Evolutionary conservation across 495 filamentous ascomycete species (phyloP).

Genomic region (Penicillium canariense): DNA sequence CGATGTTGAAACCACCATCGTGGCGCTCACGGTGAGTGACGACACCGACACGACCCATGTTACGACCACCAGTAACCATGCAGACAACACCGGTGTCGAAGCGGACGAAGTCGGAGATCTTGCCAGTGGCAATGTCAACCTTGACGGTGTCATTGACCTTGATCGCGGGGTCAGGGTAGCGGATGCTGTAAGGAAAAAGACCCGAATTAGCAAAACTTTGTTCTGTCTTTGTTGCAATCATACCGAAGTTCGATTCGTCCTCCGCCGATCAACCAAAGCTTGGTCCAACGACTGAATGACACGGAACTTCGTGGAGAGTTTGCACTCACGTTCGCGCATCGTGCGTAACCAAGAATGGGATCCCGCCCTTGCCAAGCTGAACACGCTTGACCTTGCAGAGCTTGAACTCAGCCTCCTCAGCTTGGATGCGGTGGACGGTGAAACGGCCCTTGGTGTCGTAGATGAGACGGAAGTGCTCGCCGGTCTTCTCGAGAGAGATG

Average conservation of each 20-base stretch:
- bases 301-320: conserved; percentile 60
- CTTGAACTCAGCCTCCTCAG: conserved; percentile 99
- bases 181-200: conserved; percentile 66
- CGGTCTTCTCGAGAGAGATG: conserved; percentile 98
- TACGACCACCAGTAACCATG: conserved; percentile 98
- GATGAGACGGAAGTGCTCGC: conserved; percentile 99
- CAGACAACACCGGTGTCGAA: conserved; percentile 97
- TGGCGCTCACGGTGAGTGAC: conserved; percentile 99
- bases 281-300: conserved; percentile 99
- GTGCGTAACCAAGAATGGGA: conserved; percentile 99
- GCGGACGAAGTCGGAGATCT: conserved; percentile 92
- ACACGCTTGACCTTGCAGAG: conserved; percentile 99
- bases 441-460: conserved; percentile 99
- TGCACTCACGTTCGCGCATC: conserved; percentile 99
- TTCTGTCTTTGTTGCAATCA: conserved; percentile 25
- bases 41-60: conserved; percentile 99
- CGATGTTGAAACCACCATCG: conserved; percentile 99
- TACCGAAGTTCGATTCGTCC: conserved; percentile 42
- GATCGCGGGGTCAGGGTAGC: conserved; percentile 95
- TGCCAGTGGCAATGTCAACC: conserved; percentile 93
- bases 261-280: conserved; percentile 80
- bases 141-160: conserved; percentile 99
- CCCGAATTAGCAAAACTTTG: conserved; percentile 38
- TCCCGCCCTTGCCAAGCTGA: conserved; percentile 97
- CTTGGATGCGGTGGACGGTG: conserved; percentile 98